These are phyloP conservation scores for Sechiopsis laciniata DNA, from an alignment of 306 rosid species.

Conservation along the genomic window DNA sequence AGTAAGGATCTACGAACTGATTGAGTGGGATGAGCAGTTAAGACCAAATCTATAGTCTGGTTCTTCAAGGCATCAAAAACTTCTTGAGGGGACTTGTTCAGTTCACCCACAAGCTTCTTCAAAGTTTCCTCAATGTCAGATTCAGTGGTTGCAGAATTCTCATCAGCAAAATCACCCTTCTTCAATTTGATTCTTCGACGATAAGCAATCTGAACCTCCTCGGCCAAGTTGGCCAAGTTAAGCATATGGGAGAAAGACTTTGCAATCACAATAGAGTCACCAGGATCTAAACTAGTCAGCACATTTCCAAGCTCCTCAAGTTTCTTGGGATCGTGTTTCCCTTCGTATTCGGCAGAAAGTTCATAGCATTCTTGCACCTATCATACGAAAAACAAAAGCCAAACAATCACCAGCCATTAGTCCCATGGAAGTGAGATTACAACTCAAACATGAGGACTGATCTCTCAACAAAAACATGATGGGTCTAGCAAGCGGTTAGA, in stretches of 20 bases:
- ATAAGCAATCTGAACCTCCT: conserved; percentile 39
- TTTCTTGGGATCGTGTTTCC: conserved; percentile 73
- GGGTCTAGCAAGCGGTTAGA: not conserved
- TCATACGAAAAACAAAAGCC: not conserved
- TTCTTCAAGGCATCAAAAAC: too few species aligned
- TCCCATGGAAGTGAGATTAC: not conserved
- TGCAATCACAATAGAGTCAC: conserved; percentile 87
- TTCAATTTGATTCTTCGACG: conserved; percentile 88
- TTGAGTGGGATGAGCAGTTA: conserved; percentile 98
- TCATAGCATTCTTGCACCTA: conserved; percentile 96
- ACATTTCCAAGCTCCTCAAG: conserved; percentile 79
- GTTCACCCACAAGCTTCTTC: too few species aligned
- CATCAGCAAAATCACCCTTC: conserved; percentile 79
- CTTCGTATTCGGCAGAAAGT: conserved; percentile 96
- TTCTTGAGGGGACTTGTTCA: too few species aligned
- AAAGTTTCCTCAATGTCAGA: conserved; percentile 58
- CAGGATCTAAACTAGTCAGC: conserved; percentile 85
- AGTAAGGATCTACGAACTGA: conserved; percentile 93
- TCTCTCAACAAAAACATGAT: not conserved
- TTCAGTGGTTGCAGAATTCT: conserved; percentile 84
- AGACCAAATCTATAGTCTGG: conserved; percentile 45
- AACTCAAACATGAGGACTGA: not conserved
- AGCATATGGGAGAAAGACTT: conserved; percentile 96
- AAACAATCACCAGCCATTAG: not conserved
- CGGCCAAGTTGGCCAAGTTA: conserved; percentile 76